A percentile compares a stretch with the other conserved stretches of the same genome.
Evolutionary conservation across 331 rosid species (phyloP).

Genomic region (Telfairia occidentalis): DNA sequence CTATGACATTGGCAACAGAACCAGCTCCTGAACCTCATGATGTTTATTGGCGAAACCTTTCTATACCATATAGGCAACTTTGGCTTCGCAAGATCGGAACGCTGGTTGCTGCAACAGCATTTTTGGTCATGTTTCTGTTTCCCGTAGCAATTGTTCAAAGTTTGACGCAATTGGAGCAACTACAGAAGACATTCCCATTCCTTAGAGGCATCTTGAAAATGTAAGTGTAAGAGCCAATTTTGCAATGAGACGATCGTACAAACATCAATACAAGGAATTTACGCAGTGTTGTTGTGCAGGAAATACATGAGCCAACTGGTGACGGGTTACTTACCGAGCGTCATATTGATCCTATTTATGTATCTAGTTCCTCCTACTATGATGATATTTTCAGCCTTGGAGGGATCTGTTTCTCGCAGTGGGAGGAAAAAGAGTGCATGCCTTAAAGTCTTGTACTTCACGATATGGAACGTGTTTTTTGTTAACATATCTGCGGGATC

Average conservation of each 20-base stretch:
- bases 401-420: conserved; percentile 85
- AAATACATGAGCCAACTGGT: conserved; percentile 49
- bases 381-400: conserved; percentile 67
- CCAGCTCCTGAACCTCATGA: conserved; percentile 83
- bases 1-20: conserved; percentile 84
- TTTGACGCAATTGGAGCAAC: conserved; percentile 66
- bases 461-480: conserved; percentile 92
- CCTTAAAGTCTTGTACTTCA: conserved; percentile 71
- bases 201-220: conserved; percentile 43
- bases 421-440: conserved; percentile 88
- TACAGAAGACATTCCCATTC: conserved; percentile 59
- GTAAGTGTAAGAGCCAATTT: conserved; percentile 31
- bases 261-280: neutral
- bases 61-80: conserved; percentile 76
- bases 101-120: conserved; percentile 48
- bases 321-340: conserved; percentile 95
- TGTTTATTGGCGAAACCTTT: conserved; percentile 85
- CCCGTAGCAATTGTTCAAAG: conserved; percentile 86
- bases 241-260: neutral
- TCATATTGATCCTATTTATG: conserved; percentile 54
- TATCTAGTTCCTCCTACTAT: conserved; percentile 63
- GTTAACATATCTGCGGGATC: conserved; percentile 80
- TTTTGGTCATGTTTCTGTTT: conserved; percentile 60
- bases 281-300: conserved; percentile 34
- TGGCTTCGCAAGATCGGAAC: conserved; percentile 81